These are phyloP conservation scores for Lyophyllum semitale DNA, from an alignment of 768 basidiomycete species.

Conservation along the genomic window DNA sequence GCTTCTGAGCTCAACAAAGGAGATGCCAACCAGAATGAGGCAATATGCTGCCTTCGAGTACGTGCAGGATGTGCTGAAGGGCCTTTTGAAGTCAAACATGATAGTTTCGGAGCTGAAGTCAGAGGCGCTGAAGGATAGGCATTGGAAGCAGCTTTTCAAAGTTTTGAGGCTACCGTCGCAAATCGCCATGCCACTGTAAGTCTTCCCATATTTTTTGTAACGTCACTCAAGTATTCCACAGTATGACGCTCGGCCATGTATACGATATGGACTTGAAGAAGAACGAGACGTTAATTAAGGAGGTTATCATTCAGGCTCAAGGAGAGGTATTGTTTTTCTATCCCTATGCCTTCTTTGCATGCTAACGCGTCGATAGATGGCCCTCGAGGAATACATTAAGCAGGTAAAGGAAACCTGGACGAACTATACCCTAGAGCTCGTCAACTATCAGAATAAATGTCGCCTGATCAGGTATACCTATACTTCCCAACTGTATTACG, in stretches of 20 bases:
- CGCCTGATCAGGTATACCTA: slow-evolving; percentile 78
- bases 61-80: slow-evolving; percentile 88
- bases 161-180: slow-evolving; percentile 72
- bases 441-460: slow-evolving; percentile 99
- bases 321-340: slow-evolving; percentile 69
- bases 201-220: slow-evolving; percentile 1
- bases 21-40: slow-evolving; percentile 98
- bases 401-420: slow-evolving; percentile 98
- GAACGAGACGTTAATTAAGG: slow-evolving; percentile 90
- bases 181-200: slow-evolving; percentile 75
- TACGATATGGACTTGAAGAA: slow-evolving; percentile 96
- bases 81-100: slow-evolving; percentile 85
- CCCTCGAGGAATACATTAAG: slow-evolving; percentile 91
- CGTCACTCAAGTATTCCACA: slow-evolving; percentile 7
- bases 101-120: slow-evolving; percentile 95
- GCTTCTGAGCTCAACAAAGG: slow-evolving; percentile 91
- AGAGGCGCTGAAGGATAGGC: slow-evolving; percentile 94
- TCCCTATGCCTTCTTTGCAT: slow-evolving; percentile 20
- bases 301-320: slow-evolving; percentile 95
- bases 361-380: slow-evolving; percentile 63
- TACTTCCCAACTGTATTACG: background rate
- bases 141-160: slow-evolving; percentile 98
- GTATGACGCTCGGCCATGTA: slow-evolving; percentile 94
- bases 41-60: slow-evolving; percentile 99
- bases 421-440: slow-evolving; percentile 90